phyloP scores from a whole-genome alignment of 768 basidiomycete species.

The Termitomyces sp. region DNA sequence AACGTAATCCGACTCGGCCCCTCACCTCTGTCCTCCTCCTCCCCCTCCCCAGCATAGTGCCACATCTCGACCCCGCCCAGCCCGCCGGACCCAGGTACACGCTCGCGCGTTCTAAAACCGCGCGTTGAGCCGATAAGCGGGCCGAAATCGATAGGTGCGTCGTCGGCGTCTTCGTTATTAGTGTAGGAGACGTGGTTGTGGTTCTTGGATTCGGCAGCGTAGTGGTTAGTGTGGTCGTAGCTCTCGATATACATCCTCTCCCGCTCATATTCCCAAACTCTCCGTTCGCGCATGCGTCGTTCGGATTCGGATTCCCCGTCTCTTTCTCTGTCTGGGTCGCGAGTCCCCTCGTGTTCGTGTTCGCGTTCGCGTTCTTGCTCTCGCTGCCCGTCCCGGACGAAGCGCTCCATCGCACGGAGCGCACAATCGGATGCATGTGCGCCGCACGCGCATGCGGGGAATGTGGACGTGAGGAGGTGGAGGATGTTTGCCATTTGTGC shows the following conservation, averaged over 20 bases:
- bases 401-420: constrained; percentile 57
- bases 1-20: background rate
- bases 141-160: too few species aligned
- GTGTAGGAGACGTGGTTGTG: too few species aligned
- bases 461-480: constrained; percentile 64
- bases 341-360: too few species aligned
- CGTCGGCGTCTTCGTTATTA: too few species aligned
- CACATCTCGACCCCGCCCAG: constrained; percentile 59
- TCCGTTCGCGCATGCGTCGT: background rate
- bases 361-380: too few species aligned
- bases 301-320: background rate
- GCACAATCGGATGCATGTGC: constrained; percentile 59
- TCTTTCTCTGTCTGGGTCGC: too few species aligned
- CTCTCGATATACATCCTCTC: background rate
- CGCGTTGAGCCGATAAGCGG: constrained; percentile 58
- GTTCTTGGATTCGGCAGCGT: too few species aligned
- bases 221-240: too few species aligned
- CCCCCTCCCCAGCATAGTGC: too few species aligned
- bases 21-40: constrained; percentile 13
- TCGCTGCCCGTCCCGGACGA: constrained; percentile 38
- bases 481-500: constrained; percentile 68
- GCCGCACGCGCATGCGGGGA: constrained; percentile 75
- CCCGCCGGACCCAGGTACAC: constrained; percentile 53
- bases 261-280: too few species aligned
- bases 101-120: constrained; percentile 61